These are phyloP conservation scores for Heterobasidion irregulare DNA, from an alignment of 1,284 basidiomycete genomes.

Conservation along the genomic window DNA sequence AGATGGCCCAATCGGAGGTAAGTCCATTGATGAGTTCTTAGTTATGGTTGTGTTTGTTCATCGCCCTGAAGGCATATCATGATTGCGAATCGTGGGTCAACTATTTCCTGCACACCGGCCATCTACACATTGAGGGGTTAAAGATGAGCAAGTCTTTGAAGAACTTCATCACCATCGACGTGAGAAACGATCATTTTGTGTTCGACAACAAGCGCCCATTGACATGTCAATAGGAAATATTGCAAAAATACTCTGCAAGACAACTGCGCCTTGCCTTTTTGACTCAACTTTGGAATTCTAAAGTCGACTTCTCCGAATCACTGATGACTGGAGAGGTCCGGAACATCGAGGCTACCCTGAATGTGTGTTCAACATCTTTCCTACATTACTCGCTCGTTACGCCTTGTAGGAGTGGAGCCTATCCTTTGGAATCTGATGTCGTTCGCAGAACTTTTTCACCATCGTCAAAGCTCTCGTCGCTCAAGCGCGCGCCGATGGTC, in stretches of 20 bases:
- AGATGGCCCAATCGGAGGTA: conserved; percentile 96
- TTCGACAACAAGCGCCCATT: conserved; percentile 5
- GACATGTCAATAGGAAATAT: conserved; percentile 63
- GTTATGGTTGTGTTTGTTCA: background rate
- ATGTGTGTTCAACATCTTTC: conserved; percentile 44
- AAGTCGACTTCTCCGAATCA: conserved; percentile 92
- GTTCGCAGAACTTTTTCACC: conserved; percentile 85
- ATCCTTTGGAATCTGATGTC: background rate
- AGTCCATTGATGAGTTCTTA: conserved; percentile 9
- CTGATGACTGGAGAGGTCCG: conserved; percentile 86
- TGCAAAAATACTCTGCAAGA: conserved; percentile 78
- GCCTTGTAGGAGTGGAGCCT: background rate
- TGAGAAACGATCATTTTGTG: conserved; percentile 28
- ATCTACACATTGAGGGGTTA: conserved; percentile 96
- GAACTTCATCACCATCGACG: conserved; percentile 98
- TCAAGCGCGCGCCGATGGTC: conserved; percentile 40
- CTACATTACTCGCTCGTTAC: background rate
- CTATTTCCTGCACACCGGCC: conserved; percentile 98
- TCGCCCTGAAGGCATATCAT: conserved; percentile 70
- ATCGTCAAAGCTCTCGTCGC: conserved; percentile 76
- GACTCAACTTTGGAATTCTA: conserved; percentile 86
- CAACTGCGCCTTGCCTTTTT: conserved; percentile 95
- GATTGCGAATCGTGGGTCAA: conserved; percentile 94
- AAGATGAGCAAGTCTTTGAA: conserved; percentile 99
- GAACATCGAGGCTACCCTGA: conserved; percentile 79